A percentile compares a stretch with the other conserved stretches of the same genome.
These are phyloP conservation scores for Noccaea bulbosa DNA, from an alignment of 345 rosid species.

Conservation along the genomic window DNA sequence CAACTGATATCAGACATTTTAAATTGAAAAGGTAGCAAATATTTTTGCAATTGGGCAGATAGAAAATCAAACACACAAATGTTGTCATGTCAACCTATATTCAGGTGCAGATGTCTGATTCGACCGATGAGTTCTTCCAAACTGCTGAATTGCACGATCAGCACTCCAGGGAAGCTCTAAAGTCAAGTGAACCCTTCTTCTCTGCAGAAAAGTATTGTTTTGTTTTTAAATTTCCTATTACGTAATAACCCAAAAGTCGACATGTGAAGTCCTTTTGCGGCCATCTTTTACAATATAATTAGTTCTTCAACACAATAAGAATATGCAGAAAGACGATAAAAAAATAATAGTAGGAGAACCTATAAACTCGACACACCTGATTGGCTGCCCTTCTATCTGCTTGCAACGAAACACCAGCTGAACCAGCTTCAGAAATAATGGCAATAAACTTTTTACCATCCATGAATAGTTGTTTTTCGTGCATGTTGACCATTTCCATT, in stretches of 20 bases:
- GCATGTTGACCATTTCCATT: constrained; percentile 99
- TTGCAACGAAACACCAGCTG: constrained; percentile 98
- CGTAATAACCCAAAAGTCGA: constrained; percentile 2
- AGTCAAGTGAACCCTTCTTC: constrained; percentile 94
- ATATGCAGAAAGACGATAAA: constrained; percentile 8
- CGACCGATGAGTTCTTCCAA: constrained; percentile 98
- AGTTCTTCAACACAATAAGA: constrained; percentile 2
- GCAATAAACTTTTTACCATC: constrained; percentile 94
- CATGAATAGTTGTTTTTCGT: constrained; percentile 97
- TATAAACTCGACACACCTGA: constrained; percentile 59
- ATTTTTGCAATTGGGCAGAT: neutral
- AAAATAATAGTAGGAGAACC: constrained; percentile 1
- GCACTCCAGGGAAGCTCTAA: constrained; percentile 99
- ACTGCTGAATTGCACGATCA: constrained; percentile 98
- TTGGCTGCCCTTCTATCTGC: constrained; percentile 94
- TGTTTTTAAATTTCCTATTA: constrained; percentile 16
- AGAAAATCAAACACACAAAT: constrained; percentile 31
- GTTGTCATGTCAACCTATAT: constrained; percentile 67
- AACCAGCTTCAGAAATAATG: constrained; percentile 98
- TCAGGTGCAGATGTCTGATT: constrained; percentile 99
- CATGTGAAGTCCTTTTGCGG: constrained; percentile 17
- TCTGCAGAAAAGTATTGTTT: constrained; percentile 51
- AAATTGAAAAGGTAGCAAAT: constrained; percentile 12
- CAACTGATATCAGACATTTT: constrained; percentile 13
- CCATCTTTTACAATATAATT: constrained; percentile 21